A percentile compares a stretch with the other conserved stretches of the same genome.
These are phyloP conservation scores for Ambrosiella beaveri DNA, from an alignment of 2,329 filamentous ascomycete genomes.

Conservation along the genomic window DNA sequence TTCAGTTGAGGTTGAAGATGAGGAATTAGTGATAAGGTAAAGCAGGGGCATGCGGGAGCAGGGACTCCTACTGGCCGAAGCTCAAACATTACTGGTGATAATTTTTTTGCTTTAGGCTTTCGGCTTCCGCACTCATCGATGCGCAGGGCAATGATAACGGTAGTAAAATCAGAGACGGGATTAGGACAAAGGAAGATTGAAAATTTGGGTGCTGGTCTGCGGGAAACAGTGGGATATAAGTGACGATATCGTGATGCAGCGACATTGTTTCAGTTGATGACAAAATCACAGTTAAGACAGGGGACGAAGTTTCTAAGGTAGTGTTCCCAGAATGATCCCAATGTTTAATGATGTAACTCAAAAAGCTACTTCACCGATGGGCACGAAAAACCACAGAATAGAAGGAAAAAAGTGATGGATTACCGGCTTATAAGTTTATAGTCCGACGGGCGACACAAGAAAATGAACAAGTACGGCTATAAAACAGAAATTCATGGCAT, in stretches of 20 bases:
- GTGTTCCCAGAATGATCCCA: background rate
- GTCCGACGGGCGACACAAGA: background rate
- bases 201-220: too few relatives aligned
- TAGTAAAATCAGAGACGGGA: too few relatives aligned
- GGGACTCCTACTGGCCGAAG: conserved; percentile 3
- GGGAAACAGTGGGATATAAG: too few relatives aligned
- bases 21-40: background rate
- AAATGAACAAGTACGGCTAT: background rate
- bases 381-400: background rate
- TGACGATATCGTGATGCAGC: too few relatives aligned
- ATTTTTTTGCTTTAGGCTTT: conserved; percentile 11
- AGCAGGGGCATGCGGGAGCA: background rate
- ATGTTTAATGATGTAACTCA: background rate
- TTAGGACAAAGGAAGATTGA: too few relatives aligned
- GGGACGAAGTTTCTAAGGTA: background rate
- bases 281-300: background rate
- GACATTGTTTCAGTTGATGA: background rate
- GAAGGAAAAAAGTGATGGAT: background rate
- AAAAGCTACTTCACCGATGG: background rate
- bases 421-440: background rate
- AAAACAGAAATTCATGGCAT: too few relatives aligned
- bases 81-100: conserved; percentile 8
- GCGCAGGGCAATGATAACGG: background rate
- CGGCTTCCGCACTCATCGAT: background rate
- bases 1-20: background rate